A percentile compares a stretch with the other conserved stretches of the same genome.
phyloP scores from a whole-genome alignment of 768 basidiomycete species.

The Xerocomellus chrysenteron region DNA sequence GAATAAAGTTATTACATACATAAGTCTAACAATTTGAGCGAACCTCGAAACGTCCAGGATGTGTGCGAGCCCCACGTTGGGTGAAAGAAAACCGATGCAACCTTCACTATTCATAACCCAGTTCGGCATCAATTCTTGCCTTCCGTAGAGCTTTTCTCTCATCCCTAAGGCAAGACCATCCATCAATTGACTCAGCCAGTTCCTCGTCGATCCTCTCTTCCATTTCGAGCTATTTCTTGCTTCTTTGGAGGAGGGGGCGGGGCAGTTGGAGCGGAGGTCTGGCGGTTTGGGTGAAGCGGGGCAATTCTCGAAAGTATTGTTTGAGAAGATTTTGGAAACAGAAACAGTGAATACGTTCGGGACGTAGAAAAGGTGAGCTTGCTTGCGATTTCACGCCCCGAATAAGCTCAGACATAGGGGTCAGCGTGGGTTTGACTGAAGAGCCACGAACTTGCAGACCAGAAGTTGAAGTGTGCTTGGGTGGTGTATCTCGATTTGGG shows the following conservation, averaged over 20 bases:
- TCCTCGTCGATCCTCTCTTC: constrained; percentile 85
- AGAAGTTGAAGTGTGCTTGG: constrained; percentile 11
- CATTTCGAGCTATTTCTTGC: constrained; percentile 71
- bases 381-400: constrained; percentile 67
- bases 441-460: constrained; percentile 27
- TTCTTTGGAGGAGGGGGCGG: constrained; percentile 71
- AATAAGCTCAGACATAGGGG: constrained; percentile 76
- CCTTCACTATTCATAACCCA: constrained; percentile 49
- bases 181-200: constrained; percentile 68
- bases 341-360: constrained; percentile 57
- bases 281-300: constrained; percentile 71
- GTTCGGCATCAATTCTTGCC: constrained; percentile 62
- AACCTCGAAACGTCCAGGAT: neutral
- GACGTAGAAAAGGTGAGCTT: constrained; percentile 47
- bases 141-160: constrained; percentile 54
- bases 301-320: constrained; percentile 65
- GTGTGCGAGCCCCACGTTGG: neutral
- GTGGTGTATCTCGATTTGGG: neutral
- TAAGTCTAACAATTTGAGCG: neutral
- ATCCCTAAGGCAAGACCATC: constrained; percentile 46
- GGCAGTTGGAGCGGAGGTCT: constrained; percentile 73
- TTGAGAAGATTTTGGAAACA: constrained; percentile 66
- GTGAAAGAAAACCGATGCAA: neutral
- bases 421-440: constrained; percentile 52
- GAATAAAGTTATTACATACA: constrained; percentile 7